Percentiles rank a stretch among this genome's conserved stretches.
Evolutionary conservation across 2,329 filamentous ascomycete species (phyloP).

Genomic region (Alternaria postmessia): DNA sequence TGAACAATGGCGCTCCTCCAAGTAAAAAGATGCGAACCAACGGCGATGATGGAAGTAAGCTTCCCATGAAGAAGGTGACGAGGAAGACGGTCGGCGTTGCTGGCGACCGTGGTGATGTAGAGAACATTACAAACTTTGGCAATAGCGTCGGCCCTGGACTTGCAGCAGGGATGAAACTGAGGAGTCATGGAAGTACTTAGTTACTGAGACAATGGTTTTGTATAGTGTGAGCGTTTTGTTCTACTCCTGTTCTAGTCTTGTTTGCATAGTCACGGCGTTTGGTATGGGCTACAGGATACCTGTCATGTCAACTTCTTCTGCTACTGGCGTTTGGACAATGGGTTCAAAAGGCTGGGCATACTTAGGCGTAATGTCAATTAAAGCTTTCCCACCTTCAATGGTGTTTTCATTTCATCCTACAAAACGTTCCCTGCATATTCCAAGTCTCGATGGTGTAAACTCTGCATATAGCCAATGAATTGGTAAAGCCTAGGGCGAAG

Average conservation of each 20-base stretch:
- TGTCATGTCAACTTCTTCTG: neutral
- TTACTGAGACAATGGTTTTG: neutral
- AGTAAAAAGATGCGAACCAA: constrained; percentile 56
- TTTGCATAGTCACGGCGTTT: constrained; percentile 6
- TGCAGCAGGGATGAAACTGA: constrained; percentile 48
- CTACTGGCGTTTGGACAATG: neutral
- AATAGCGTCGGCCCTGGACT: constrained; percentile 51
- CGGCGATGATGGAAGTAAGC: constrained; percentile 44
- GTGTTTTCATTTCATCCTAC: too few relatives aligned
- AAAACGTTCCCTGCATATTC: too few relatives aligned
- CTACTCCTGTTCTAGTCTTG: neutral
- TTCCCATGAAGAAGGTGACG: constrained; percentile 54
- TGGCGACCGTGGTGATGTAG: constrained; percentile 49
- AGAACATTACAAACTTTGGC: constrained; percentile 53
- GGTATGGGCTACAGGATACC: neutral
- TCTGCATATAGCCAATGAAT: too few relatives aligned
- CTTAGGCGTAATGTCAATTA: neutral
- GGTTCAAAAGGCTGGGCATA: neutral
- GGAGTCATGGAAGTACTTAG: constrained; percentile 46
- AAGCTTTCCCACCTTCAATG: too few relatives aligned
- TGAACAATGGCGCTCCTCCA: constrained; percentile 43
- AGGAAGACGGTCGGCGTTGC: constrained; percentile 54
- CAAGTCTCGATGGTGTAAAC: too few relatives aligned
- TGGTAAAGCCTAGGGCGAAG: too few relatives aligned
- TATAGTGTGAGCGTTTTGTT: neutral